Evolutionary conservation across 805 yeast genomes (phyloP).

Genomic region (Kurtzmaniella cleridarum): DNA sequence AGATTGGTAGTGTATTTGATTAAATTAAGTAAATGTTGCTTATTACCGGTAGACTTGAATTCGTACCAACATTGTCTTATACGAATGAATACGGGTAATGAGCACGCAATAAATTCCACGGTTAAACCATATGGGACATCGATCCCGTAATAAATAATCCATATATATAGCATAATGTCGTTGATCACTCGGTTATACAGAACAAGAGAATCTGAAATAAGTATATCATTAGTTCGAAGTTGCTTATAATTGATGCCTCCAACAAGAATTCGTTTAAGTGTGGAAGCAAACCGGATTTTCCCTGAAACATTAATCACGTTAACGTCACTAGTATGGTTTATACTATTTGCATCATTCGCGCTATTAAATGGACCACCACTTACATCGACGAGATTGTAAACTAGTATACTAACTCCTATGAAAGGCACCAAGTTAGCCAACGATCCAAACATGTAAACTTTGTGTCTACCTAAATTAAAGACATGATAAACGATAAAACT

Average conservation of each 20-base stretch:
- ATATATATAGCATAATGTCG: constrained; percentile 57
- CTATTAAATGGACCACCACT: constrained; percentile 25
- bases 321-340: too few relatives aligned
- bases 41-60: constrained; percentile 45
- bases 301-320: too few relatives aligned
- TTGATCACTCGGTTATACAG: constrained; percentile 74
- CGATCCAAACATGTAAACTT: not conserved
- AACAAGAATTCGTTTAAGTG: constrained; percentile 45
- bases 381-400: constrained; percentile 31
- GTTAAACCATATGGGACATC: constrained; percentile 19
- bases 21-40: constrained; percentile 62
- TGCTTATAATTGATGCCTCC: constrained; percentile 57
- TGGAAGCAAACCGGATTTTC: constrained; percentile 13
- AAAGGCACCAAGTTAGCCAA: constrained; percentile 24
- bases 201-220: constrained; percentile 78
- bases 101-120: constrained; percentile 26
- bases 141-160: constrained; percentile 37
- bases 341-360: constrained; percentile 5
- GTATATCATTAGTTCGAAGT: constrained; percentile 70
- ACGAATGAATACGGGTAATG: constrained; percentile 69
- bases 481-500: constrained; percentile 18
- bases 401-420: constrained; percentile 28
- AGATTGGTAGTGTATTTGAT: constrained; percentile 66
- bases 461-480: constrained; percentile 8
- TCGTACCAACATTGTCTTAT: constrained; percentile 79